These are phyloP conservation scores for Cymbidium sinense DNA, from an alignment of 106 monocot species.

Conservation along the genomic window DNA sequence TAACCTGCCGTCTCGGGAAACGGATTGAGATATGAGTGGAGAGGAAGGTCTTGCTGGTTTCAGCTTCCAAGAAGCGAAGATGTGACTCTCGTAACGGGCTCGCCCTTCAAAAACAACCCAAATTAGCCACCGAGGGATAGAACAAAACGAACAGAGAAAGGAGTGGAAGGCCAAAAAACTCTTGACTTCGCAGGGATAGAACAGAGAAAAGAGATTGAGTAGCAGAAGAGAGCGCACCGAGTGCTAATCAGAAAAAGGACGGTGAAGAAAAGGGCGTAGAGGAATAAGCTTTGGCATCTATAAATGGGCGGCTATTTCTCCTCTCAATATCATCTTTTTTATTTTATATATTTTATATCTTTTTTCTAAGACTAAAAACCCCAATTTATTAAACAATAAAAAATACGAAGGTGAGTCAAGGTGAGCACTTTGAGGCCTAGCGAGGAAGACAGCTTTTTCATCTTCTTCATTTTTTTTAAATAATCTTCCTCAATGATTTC, in stretches of 20 bases:
- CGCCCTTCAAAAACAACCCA: not conserved
- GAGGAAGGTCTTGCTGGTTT: not conserved
- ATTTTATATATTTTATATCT: not conserved
- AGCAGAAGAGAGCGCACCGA: not conserved
- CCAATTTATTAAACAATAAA: too few relatives aligned
- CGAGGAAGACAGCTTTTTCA: too few relatives aligned
- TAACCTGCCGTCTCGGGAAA: slow-evolving; percentile 1
- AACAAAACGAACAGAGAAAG: not conserved
- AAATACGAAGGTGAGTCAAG: too few relatives aligned
- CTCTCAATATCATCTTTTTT: not conserved
- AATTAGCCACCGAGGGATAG: slow-evolving; percentile 1
- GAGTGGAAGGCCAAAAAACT: not conserved
- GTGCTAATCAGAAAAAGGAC: not conserved
- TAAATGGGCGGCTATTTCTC: not conserved
- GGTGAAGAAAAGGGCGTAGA: not conserved
- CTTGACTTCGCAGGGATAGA: not conserved
- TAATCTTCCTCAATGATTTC: too few relatives aligned
- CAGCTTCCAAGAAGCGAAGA: not conserved
- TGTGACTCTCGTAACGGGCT: not conserved
- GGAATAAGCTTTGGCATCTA: not conserved
- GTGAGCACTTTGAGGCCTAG: too few relatives aligned
- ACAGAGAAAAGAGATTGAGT: not conserved
- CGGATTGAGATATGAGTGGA: not conserved
- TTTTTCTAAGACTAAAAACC: too few relatives aligned
- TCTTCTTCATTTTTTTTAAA: too few relatives aligned